Base-by-base conservation (phyloP, 768 basidiomycete species). In the Phaeotremella skinneri region DNA sequence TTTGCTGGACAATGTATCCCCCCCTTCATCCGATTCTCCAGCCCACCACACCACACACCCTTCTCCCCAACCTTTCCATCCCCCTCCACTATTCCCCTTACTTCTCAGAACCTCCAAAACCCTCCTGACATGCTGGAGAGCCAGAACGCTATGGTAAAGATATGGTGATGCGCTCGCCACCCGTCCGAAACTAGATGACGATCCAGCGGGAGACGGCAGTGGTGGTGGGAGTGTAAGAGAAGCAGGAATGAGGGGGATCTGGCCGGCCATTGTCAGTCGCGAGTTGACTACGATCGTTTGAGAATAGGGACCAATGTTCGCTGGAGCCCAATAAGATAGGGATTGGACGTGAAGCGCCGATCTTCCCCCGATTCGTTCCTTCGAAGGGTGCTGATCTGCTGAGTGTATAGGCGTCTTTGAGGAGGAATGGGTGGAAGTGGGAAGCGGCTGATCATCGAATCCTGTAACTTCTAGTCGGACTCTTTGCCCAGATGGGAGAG, bases 261-360 rank as follows among this genome's bases (percentile, higher is more conserved):
- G 96, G 2, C 96, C 96, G 0, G 96, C 96, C 56, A 98, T 80
- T 65, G 90, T 91, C n/a, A 91, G 79, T 4, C 83, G 83, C 52
- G 87, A 83, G 63, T 83, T 84, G 45, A 83, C 94, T 52, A 82
- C 80, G 63, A 97, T 84, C 1, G 91, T 88, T 78, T 99, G 96
- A 3, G 91, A 96, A 76, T 99, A 99, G 3, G 96, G 96, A 0
- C 96, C 96, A 55, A 99, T 98, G 74, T 98, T 99, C 9, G 96
- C 96, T 13, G 96, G 92, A 26, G 93, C 96, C 96, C 96, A 99
- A 72, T 98, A 97, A 76, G 94, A 97, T 62, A 97, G 71, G 7
- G 92, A 83, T 77, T 98, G 96, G 1, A 99, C 96, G 72, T 99
- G 96, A 45, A 98, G 80, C 0, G 90, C 87, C 55, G 84, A 84